A percentile compares a stretch with the other conserved stretches of the same genome.
Evolutionary conservation across 345 rosid species (phyloP).

Genomic region (Brassica nigra): DNA sequence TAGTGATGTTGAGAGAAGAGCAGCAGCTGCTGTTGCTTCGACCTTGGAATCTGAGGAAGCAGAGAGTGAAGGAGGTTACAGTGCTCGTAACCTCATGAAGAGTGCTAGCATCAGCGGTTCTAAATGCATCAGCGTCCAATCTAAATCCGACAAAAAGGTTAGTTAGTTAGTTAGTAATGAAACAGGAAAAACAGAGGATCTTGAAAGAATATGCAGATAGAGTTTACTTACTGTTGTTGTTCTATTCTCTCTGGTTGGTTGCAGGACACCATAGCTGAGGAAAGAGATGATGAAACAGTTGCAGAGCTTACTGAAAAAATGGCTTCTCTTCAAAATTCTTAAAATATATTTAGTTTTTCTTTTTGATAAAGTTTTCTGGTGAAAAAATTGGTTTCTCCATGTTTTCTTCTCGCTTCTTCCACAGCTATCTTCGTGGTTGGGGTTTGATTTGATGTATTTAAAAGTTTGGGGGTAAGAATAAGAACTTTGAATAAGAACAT

Average conservation of each 20-base stretch:
- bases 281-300: constrained; percentile 25
- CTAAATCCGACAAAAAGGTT: constrained; percentile 55
- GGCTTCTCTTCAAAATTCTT: constrained; percentile 37
- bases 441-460: constrained; percentile 40
- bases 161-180: not conserved
- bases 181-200: not conserved
- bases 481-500: constrained; percentile 28
- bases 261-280: constrained; percentile 42
- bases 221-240: constrained; percentile 2
- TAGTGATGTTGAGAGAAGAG: constrained; percentile 52
- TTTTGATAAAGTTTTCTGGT: constrained; percentile 18
- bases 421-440: constrained; percentile 34
- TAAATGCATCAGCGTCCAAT: constrained; percentile 65
- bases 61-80: constrained; percentile 46
- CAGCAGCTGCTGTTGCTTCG: constrained; percentile 51
- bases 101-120: constrained; percentile 97
- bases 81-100: constrained; percentile 76
- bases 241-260: constrained; percentile 3
- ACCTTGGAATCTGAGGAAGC: constrained; percentile 53
- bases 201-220: constrained; percentile 4
- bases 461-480: constrained; percentile 37
- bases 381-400: constrained; percentile 18
- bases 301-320: constrained; percentile 32
- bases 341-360: not conserved
- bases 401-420: constrained; percentile 27